These are phyloP conservation scores for Calonectria pteridis DNA, from an alignment of 2,329 filamentous ascomycete genomes.

Conservation along the genomic window DNA sequence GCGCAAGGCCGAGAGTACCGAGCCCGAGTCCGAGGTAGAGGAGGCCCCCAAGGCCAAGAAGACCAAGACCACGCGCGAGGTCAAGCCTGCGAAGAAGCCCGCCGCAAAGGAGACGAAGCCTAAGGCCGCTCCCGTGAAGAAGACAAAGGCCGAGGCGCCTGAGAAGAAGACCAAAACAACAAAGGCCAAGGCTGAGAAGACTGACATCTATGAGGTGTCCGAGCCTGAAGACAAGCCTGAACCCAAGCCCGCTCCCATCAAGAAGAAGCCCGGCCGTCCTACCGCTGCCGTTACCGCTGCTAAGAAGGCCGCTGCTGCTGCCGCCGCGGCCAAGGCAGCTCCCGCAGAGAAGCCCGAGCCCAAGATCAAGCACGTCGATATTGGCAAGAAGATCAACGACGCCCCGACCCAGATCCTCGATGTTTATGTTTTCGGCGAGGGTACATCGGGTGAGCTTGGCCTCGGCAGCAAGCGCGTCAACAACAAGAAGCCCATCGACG, in stretches of 20 bases:
- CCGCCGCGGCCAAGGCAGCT: not conserved
- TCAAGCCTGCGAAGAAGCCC: slow-evolving; percentile 46
- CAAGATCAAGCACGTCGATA: slow-evolving; percentile 56
- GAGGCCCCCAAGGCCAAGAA: slow-evolving; percentile 46
- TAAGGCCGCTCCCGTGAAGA: slow-evolving; percentile 37
- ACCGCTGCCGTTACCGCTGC: not conserved
- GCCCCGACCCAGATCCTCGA: slow-evolving; percentile 74
- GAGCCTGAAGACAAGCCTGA: slow-evolving; percentile 28
- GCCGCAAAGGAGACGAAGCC: slow-evolving; percentile 38
- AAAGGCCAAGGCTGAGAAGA: slow-evolving; percentile 57
- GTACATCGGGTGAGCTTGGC: slow-evolving; percentile 84
- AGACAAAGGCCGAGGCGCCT: slow-evolving; percentile 36
- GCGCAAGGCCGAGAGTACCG: slow-evolving; percentile 46
- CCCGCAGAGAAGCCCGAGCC: slow-evolving; percentile 20
- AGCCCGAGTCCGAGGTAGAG: slow-evolving; percentile 45
- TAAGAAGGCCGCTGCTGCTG: not conserved
- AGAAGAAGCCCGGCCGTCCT: slow-evolving; percentile 28
- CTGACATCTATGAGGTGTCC: slow-evolving; percentile 54
- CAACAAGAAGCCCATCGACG: slow-evolving; percentile 74
- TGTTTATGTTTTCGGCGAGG: slow-evolving; percentile 85
- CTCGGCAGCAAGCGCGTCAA: slow-evolving; percentile 77
- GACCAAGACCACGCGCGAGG: slow-evolving; percentile 42
- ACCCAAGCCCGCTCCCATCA: slow-evolving; percentile 28
- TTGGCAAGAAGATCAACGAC: slow-evolving; percentile 79
- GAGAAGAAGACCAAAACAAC: slow-evolving; percentile 42